These are phyloP conservation scores for Bolboschoenus planiculmis DNA, from an alignment of 176 grass and related monocot species.

Conservation along the genomic window DNA sequence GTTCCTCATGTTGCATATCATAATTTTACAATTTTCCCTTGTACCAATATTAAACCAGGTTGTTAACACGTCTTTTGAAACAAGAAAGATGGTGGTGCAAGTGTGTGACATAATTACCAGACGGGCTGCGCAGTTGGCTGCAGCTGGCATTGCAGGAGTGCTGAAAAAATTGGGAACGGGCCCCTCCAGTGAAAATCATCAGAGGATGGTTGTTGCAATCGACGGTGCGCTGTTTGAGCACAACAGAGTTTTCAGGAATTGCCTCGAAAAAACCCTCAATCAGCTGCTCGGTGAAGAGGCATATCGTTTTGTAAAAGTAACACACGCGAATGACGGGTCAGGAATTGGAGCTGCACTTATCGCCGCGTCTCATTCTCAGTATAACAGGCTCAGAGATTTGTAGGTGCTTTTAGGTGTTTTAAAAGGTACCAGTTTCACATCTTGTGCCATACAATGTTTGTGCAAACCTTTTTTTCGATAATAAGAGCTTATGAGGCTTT, in stretches of 20 bases:
- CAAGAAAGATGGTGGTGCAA: constrained; percentile 45
- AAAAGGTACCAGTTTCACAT: background rate
- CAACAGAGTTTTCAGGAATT: constrained; percentile 61
- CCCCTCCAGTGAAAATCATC: constrained; percentile 17
- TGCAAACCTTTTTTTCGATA: background rate
- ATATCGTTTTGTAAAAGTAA: constrained; percentile 30
- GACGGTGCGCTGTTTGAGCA: constrained; percentile 56
- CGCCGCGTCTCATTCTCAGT: constrained; percentile 66
- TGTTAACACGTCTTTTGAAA: constrained; percentile 34
- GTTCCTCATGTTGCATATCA: background rate
- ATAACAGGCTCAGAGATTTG: constrained; percentile 7
- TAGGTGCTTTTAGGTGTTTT: background rate
- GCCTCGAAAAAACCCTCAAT: constrained; percentile 37
- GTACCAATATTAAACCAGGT: constrained; percentile 27
- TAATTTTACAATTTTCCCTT: background rate
- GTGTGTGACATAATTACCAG: constrained; percentile 56
- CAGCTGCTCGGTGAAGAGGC: constrained; percentile 56
- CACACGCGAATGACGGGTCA: constrained; percentile 51
- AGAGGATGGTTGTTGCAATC: constrained; percentile 51
- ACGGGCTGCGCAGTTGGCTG: constrained; percentile 57
- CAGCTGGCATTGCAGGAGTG: constrained; percentile 73
- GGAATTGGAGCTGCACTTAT: constrained; percentile 81
- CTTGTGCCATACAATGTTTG: background rate
- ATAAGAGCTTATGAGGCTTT: constrained; percentile 13
- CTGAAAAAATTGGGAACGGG: constrained; percentile 66